Base-by-base conservation (phyloP, 306 rosid genomes). In the Senna siamea region DNA sequence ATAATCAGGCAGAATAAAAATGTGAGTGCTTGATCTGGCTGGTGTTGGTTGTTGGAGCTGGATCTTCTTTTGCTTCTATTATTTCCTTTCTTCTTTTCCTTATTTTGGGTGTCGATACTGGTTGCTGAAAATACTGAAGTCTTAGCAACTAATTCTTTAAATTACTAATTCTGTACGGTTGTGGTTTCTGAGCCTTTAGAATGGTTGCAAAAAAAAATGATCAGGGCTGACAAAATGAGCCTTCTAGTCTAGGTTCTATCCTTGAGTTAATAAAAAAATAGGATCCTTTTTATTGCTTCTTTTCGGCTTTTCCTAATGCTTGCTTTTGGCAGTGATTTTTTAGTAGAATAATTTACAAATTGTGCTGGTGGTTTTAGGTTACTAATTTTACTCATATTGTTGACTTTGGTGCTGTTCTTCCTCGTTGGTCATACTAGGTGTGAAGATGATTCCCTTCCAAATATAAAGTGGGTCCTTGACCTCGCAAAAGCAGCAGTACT, bases 371-470 rank as follows among this genome's bases (percentile, higher is more conserved):
- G 65, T 51, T 64, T 19, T 66, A 9, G 55, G 54, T 23, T 14
- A 38, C 20, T 55, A 20, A 28, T 74, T 46, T 66, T 8, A 37
- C 47, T 62, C 28, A 7, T 57, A 19, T 38, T 52, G 51, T 53
- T 69, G 73, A 17, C 34, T 30, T 54, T 81, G 48, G 56, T 70
- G 43, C 38, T 66, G 62, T 70, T 60, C 72, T 68, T 74, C 70
- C 32, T 75, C 23, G 26, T 76, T 75, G 43, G 64, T 79, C 62
- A 52, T 66, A 57, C 17, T 75, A 93, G 96, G 90, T 93, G 94
- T 43, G 96, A 91, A 83, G 89, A 93, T 75, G 98, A 89, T 72
- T 78, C 92, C 53, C 98, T 93, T 83, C 96, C 97, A 57, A 89
- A 37, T 75, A 79, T 91, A 77, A 82, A 56, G 35, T n/a, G n/a